Conservation (phyloP, 2,329 filamentous ascomycete species). For the Trichoderma sp. region DNA sequence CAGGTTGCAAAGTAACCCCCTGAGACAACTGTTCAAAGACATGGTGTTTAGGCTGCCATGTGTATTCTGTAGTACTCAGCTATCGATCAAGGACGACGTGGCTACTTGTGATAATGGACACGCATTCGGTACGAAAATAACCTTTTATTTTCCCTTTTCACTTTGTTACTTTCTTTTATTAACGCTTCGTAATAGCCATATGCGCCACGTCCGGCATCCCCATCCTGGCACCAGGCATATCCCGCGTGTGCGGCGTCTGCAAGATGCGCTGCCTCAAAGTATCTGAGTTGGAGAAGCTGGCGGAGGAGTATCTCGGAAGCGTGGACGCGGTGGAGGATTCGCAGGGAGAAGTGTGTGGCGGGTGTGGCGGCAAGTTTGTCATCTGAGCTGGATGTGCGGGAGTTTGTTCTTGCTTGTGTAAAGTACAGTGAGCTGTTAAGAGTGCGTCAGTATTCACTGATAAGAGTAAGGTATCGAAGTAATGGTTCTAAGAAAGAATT, state of each 20-base stretch:
- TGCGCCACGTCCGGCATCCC: slow-evolving; percentile 59
- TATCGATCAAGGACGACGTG: slow-evolving; percentile 42
- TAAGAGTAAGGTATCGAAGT: too few species aligned
- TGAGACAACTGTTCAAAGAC: slow-evolving; percentile 47
- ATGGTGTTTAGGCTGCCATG: slow-evolving; percentile 48
- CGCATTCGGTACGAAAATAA: slow-evolving; percentile 44
- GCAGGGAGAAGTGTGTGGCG: slow-evolving; percentile 44
- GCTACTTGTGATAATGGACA: slow-evolving; percentile 48
- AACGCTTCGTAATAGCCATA: slow-evolving; percentile 43
- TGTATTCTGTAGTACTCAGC: slow-evolving; percentile 50
- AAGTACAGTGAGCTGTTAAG: too few species aligned
- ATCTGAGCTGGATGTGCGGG: slow-evolving; percentile 27
- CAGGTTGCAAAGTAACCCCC: slow-evolving; percentile 31
- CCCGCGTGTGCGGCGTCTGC: slow-evolving; percentile 60
- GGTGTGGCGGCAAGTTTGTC: slow-evolving; percentile 50
- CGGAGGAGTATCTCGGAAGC: slow-evolving; percentile 38
- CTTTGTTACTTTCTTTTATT: slow-evolving; percentile 1
- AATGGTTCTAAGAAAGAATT: too few species aligned
- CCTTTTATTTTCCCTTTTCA: background rate
- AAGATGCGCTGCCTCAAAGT: slow-evolving; percentile 54
- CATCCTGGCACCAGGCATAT: slow-evolving; percentile 58
- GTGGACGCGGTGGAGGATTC: slow-evolving; percentile 38
- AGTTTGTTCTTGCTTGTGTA: background rate
- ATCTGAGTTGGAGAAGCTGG: slow-evolving; percentile 46
- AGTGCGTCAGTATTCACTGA: too few species aligned